Evolutionary conservation across 2,329 filamentous ascomycete species (phyloP).

Genomic region (Neospermospora avenae): DNA sequence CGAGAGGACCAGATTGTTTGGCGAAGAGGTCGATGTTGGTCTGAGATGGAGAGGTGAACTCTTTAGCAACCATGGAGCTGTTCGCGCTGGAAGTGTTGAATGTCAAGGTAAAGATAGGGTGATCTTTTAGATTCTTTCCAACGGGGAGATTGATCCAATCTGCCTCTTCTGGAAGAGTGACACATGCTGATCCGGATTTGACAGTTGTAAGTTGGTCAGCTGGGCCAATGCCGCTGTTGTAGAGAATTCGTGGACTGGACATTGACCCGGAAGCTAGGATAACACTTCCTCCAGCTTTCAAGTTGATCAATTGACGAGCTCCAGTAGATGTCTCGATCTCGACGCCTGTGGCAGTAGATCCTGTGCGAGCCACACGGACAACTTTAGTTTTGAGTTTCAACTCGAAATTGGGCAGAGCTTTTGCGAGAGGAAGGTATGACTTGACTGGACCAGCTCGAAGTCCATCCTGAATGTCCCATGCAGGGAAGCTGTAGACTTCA

Average conservation of each 20-base stretch:
- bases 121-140: slow-evolving; percentile 54
- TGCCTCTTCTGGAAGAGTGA: slow-evolving; percentile 41
- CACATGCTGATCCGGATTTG: slow-evolving; percentile 21
- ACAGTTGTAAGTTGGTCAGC: slow-evolving; percentile 38
- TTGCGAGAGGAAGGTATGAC: slow-evolving; percentile 64
- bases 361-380: slow-evolving; percentile 59
- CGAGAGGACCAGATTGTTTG: slow-evolving; percentile 39
- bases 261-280: slow-evolving; percentile 25
- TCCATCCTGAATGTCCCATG: slow-evolving; percentile 62
- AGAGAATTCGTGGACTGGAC: slow-evolving; percentile 30
- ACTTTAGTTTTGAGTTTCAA: slow-evolving; percentile 63
- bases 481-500: slow-evolving; percentile 57
- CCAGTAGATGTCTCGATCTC: slow-evolving; percentile 44
- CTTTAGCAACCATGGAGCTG: slow-evolving; percentile 24
- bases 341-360: slow-evolving; percentile 60
- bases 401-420: slow-evolving; percentile 58
- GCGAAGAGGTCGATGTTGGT: slow-evolving; percentile 38
- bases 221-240: slow-evolving; percentile 32
- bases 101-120: slow-evolving; percentile 44
- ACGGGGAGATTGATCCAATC: slow-evolving; percentile 59
- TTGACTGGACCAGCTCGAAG: slow-evolving; percentile 66
- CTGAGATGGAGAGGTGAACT: slow-evolving; percentile 44
- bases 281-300: slow-evolving; percentile 28
- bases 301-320: slow-evolving; percentile 35
- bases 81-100: slow-evolving; percentile 22